phyloP scores from a whole-genome alignment of 257 asterid species.

The Coffea eugenioides region DNA sequence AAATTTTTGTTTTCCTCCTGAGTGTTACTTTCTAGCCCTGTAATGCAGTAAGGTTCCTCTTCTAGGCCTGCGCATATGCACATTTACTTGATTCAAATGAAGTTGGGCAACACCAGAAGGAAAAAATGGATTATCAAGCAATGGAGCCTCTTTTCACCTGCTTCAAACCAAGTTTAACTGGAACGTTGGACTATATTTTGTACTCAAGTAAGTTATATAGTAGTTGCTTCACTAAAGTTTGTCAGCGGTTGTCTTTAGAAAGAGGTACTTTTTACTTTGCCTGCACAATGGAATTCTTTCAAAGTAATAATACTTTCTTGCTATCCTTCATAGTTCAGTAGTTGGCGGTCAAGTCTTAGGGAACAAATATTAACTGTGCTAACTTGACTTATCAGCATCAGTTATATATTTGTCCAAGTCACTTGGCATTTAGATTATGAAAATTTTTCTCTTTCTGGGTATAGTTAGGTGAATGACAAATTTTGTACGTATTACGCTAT shows the following conservation, averaged over 20 bases:
- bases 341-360: neutral
- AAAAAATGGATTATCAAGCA: neutral
- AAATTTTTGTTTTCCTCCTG: neutral
- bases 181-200: conserved; percentile 7
- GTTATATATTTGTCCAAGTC: neutral
- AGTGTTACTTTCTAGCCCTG: neutral
- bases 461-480: neutral
- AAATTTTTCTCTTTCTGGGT: neutral
- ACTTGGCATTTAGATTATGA: neutral
- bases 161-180: neutral
- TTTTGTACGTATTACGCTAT: too few relatives aligned
- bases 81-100: neutral
- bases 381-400: neutral
- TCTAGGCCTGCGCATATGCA: neutral
- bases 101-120: conserved; percentile 5
- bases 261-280: neutral
- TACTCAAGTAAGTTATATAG: neutral
- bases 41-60: neutral
- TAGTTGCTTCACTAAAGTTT: neutral
- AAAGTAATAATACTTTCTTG: too few relatives aligned
- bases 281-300: neutral
- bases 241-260: neutral
- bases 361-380: too few relatives aligned
- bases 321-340: neutral
- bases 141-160: conserved; percentile 2